Evolutionary conservation across 2,329 filamentous ascomycete species (phyloP).

Genomic region (Tolypocladium nubicola): DNA sequence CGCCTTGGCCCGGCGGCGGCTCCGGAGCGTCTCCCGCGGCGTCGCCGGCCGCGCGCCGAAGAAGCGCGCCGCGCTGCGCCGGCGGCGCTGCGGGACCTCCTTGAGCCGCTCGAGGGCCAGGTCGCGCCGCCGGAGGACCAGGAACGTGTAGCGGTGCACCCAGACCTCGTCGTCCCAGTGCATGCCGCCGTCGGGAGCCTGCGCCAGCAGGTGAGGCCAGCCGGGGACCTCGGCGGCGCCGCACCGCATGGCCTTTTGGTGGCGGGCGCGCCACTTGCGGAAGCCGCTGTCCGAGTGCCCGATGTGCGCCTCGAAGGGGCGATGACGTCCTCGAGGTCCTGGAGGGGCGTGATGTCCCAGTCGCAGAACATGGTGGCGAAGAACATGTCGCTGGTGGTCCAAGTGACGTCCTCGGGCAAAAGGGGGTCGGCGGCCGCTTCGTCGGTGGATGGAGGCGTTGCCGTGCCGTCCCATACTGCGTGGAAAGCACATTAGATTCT

Average conservation of each 20-base stretch:
- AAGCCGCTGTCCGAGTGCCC: background rate
- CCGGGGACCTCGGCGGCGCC: background rate
- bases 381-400: background rate
- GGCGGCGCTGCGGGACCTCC: background rate
- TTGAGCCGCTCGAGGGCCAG: background rate
- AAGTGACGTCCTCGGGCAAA: background rate
- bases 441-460: background rate
- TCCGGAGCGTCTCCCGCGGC: background rate
- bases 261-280: background rate
- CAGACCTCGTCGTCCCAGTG: background rate
- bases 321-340: background rate
- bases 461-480: background rate
- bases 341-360: background rate
- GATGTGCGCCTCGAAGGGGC: background rate
- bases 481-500: background rate
- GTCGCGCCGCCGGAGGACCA: background rate
- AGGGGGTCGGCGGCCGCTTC: background rate
- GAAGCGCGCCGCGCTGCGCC: background rate
- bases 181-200: background rate
- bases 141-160: background rate
- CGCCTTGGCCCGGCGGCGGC: background rate
- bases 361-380: background rate
- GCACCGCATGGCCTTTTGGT: background rate
- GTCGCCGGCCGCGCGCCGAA: background rate
- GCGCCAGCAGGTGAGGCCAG: background rate